These are phyloP conservation scores for Thalassiosira profunda DNA, from an alignment of 108 stramenopile genomes.

Conservation along the genomic window DNA sequence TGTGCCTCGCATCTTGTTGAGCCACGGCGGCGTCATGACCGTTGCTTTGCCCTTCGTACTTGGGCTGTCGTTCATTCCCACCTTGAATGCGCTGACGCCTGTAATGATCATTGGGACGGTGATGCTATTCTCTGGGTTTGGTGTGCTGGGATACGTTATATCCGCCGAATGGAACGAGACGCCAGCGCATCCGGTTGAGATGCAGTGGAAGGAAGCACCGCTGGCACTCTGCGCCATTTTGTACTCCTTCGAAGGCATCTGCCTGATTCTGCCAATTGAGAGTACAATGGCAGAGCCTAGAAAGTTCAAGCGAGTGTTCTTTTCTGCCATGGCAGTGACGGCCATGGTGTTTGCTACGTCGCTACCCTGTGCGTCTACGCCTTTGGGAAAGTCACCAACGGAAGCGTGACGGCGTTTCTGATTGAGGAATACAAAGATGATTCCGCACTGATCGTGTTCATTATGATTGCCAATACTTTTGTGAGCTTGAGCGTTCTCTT, in stretches of 20 bases:
- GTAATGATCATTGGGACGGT: slow-evolving; percentile 56
- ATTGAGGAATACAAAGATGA: slow-evolving; percentile 38
- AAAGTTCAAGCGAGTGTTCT: slow-evolving; percentile 54
- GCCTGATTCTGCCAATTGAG: slow-evolving; percentile 73
- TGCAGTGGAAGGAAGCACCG: slow-evolving; percentile 31
- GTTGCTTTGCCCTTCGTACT: slow-evolving; percentile 58
- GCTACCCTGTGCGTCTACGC: slow-evolving; percentile 56
- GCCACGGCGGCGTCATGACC: slow-evolving; percentile 54
- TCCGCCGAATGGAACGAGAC: slow-evolving; percentile 52
- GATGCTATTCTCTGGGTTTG: slow-evolving; percentile 53
- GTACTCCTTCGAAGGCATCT: slow-evolving; percentile 79
- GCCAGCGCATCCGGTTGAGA: slow-evolving; percentile 14
- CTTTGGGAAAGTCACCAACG: slow-evolving; percentile 72
- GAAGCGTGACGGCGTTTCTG: slow-evolving; percentile 77
- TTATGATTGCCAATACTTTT: slow-evolving; percentile 60
- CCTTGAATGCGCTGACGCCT: slow-evolving; percentile 56
- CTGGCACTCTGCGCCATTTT: slow-evolving; percentile 77
- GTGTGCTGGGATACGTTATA: slow-evolving; percentile 43
- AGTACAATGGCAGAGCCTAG: slow-evolving; percentile 54
- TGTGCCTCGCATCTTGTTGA: slow-evolving; percentile 12
- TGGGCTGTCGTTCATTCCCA: slow-evolving; percentile 53
- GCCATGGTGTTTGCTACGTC: slow-evolving; percentile 54
- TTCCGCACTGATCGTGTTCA: background rate
- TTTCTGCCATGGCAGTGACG: slow-evolving; percentile 47
- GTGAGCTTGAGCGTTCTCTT: slow-evolving; percentile 66